Conservation (phyloP, 2,329 filamentous ascomycete species). For the Colletotrichum sublineola region DNA sequence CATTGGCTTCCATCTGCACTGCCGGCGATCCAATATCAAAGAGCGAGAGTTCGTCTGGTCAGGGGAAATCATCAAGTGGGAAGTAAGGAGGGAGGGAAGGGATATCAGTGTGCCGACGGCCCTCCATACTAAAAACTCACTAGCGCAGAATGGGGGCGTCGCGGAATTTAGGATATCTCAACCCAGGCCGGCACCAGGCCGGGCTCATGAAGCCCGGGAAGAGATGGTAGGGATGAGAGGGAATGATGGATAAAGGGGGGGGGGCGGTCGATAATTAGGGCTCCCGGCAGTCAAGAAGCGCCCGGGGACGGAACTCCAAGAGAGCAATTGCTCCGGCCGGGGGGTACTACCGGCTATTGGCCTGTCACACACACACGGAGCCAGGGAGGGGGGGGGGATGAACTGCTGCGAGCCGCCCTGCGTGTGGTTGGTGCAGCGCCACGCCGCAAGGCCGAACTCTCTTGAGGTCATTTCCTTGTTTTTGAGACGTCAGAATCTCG, state of each 20-base stretch:
- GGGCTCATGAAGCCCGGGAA: background rate
- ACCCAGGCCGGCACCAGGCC: background rate
- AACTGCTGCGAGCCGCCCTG: slow-evolving; percentile 4
- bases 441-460: slow-evolving; percentile 11
- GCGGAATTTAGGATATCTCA: slow-evolving; percentile 27
- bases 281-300: slow-evolving; percentile 38
- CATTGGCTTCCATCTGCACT: slow-evolving; percentile 33
- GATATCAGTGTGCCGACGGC: background rate
- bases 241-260: background rate
- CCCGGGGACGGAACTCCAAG: slow-evolving; percentile 37
- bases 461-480: background rate
- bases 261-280: slow-evolving; percentile 4
- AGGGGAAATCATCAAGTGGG: background rate
- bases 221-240: background rate
- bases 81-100: slow-evolving; percentile 5
- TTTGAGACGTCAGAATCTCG: background rate
- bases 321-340: slow-evolving; percentile 38
- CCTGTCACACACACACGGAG: slow-evolving; percentile 18
- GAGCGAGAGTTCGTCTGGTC: slow-evolving; percentile 13
- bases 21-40: slow-evolving; percentile 26
- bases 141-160: slow-evolving; percentile 31
- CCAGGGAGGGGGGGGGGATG: slow-evolving; percentile 6
- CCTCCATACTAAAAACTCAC: slow-evolving; percentile 30
- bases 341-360: slow-evolving; percentile 30
- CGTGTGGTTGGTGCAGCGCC: slow-evolving; percentile 4